Evolutionary conservation across 306 rosid genomes (phyloP).

Genomic region (Rosa multiflora): DNA sequence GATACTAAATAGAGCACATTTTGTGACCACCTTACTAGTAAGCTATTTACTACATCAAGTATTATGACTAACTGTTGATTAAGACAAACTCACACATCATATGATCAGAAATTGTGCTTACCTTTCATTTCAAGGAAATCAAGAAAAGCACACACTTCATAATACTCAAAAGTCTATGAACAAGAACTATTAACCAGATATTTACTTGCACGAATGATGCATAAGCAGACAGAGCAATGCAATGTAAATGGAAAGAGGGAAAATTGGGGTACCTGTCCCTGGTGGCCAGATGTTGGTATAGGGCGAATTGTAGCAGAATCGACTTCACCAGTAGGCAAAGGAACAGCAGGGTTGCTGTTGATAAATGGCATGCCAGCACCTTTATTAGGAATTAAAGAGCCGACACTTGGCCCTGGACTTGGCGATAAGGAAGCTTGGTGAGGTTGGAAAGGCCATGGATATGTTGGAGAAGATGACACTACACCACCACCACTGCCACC

Average conservation of each 20-base stretch:
- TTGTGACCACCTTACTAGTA: not conserved
- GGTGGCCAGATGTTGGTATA: slow-evolving; percentile 57
- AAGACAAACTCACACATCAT: not conserved
- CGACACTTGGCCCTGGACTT: slow-evolving; percentile 47
- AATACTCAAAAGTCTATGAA: not conserved
- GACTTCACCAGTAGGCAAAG: slow-evolving; percentile 93
- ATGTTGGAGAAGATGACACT: slow-evolving; percentile 54
- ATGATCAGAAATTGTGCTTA: not conserved
- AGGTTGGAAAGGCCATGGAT: slow-evolving; percentile 86
- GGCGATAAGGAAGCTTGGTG: slow-evolving; percentile 43
- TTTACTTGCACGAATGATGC: not conserved
- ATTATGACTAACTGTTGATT: not conserved
- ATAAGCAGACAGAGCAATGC: not conserved
- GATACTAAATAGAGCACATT: not conserved
- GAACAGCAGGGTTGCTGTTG: slow-evolving; percentile 96
- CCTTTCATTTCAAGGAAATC: not conserved
- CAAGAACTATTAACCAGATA: not conserved
- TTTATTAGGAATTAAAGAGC: slow-evolving; percentile 53
- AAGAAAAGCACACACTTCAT: not conserved
- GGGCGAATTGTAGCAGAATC: slow-evolving; percentile 95
- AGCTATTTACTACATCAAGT: not conserved
- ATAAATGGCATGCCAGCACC: slow-evolving; percentile 74
- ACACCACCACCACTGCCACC: slow-evolving; percentile 62
- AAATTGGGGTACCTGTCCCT: slow-evolving; percentile 45
- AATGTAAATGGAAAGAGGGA: not conserved